Conservation (phyloP, 805 yeast genomes). For the Starmerella floricola region DNA sequence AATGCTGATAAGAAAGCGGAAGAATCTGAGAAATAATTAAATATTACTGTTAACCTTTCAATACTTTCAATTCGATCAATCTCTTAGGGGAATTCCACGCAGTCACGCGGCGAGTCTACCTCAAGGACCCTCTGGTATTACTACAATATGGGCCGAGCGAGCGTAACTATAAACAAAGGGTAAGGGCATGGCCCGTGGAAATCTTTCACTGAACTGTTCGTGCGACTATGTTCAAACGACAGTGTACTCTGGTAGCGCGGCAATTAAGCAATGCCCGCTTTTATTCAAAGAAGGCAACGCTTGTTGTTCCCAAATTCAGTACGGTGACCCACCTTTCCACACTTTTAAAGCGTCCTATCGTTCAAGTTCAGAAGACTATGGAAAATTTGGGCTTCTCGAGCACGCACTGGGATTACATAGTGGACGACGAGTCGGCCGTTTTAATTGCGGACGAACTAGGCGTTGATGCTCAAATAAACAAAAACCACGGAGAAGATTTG, state of each 20-base stretch:
- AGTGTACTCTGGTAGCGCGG: neutral
- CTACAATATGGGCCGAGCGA: neutral
- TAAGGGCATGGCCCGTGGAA: neutral
- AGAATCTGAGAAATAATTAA: too few species aligned
- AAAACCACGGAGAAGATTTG: constrained; percentile 46
- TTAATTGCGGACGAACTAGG: constrained; percentile 84
- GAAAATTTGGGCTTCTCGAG: constrained; percentile 64
- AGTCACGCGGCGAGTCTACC: neutral
- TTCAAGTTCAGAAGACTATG: constrained; percentile 46
- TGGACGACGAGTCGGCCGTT: constrained; percentile 76
- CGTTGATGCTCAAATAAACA: constrained; percentile 44
- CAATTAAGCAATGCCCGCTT: neutral
- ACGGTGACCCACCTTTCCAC: constrained; percentile 71
- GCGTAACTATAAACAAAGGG: neutral
- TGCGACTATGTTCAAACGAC: neutral
- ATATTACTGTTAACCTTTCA: too few species aligned
- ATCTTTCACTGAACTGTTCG: neutral
- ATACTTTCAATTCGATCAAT: too few species aligned
- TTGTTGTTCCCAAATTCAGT: constrained; percentile 54
- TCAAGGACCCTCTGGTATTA: neutral
- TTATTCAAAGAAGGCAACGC: neutral
- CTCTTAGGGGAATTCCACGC: neutral
- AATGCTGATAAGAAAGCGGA: neutral
- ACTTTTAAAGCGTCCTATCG: constrained; percentile 52
- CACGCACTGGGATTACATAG: constrained; percentile 53